Percentiles rank a stretch among this genome's conserved stretches.
Conservation (phyloP, 176 grass and related monocot genomes). For the Phragmites australis region DNA sequence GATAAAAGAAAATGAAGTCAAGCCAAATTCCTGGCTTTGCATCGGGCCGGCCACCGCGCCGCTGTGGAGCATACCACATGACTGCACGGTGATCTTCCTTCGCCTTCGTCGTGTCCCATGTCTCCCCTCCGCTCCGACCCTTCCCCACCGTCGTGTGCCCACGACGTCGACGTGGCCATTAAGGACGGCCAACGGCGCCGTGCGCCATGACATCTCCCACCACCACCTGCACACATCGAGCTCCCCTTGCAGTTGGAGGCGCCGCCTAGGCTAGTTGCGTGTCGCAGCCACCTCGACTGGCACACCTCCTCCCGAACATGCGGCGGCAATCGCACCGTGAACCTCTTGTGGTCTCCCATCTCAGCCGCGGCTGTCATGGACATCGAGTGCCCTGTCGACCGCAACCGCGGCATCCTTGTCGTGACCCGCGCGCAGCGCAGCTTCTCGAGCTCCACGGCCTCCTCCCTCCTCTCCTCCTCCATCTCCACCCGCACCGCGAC, state of each 20-base stretch:
- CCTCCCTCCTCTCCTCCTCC: slow-evolving; percentile 43
- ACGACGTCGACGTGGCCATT: slow-evolving; percentile 41
- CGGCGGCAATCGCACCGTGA: slow-evolving; percentile 69
- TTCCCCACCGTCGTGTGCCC: slow-evolving; percentile 32
- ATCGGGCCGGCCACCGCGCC: neutral
- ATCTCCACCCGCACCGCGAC: slow-evolving; percentile 27
- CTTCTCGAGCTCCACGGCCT: slow-evolving; percentile 54
- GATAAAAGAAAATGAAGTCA: neutral
- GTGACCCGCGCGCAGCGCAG: slow-evolving; percentile 45
- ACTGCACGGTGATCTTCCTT: neutral
- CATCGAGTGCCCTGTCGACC: slow-evolving; percentile 30
- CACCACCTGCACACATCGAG: slow-evolving; percentile 35
- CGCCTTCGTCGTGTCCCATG: neutral
- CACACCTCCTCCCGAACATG: slow-evolving; percentile 58
- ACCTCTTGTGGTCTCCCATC: slow-evolving; percentile 47
- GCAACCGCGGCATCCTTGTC: slow-evolving; percentile 49
- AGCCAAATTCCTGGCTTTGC: neutral
- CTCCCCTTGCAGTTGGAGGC: slow-evolving; percentile 46
- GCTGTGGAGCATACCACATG: neutral
- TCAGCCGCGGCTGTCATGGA: neutral
- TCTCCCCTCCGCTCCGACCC: neutral
- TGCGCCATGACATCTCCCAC: slow-evolving; percentile 52
- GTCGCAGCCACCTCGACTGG: slow-evolving; percentile 55
- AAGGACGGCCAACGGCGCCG: slow-evolving; percentile 40
- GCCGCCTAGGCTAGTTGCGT: slow-evolving; percentile 44